Evolutionary conservation across 345 rosid species (phyloP).

Genomic region (Tarenaya hassleriana): DNA sequence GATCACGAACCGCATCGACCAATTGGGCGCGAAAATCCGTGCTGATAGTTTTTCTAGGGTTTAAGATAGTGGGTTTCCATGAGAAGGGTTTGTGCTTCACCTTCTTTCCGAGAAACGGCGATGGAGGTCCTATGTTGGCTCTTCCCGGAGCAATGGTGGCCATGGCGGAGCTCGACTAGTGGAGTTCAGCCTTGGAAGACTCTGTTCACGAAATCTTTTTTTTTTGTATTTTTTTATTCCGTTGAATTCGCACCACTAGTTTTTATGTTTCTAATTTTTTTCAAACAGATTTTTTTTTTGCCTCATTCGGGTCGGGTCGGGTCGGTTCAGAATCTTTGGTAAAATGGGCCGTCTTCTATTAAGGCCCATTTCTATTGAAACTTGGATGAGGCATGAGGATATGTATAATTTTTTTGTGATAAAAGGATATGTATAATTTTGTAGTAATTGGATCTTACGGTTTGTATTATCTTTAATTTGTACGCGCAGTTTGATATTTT

Average conservation of each 20-base stretch:
- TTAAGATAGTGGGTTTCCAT: conserved; percentile 24
- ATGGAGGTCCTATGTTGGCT: conserved; percentile 36
- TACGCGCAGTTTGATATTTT: no score
- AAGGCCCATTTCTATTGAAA: no score
- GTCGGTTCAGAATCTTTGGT: neutral
- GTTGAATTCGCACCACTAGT: conserved; percentile 26
- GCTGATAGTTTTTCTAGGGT: conserved; percentile 29
- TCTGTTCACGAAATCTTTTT: neutral
- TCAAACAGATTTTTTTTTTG: neutral
- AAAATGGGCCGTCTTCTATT: no score
- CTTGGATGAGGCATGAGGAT: no score
- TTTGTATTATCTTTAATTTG: no score
- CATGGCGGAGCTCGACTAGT: conserved; percentile 34
- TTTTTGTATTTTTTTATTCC: conserved; percentile 1
- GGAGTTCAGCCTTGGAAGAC: conserved; percentile 18
- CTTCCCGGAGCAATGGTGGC: conserved; percentile 59
- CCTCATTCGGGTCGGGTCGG: neutral
- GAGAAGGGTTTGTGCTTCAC: conserved; percentile 29
- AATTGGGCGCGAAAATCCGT: conserved; percentile 44
- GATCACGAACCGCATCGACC: conserved; percentile 51
- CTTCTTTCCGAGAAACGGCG: conserved; percentile 64
- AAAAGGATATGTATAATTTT: no score
- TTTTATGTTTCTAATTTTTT: no score
- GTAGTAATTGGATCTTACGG: no score
- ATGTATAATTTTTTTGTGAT: no score